Evolutionary conservation across 495 filamentous ascomycete genomes (phyloP).

Genomic region (Niebla homalea): DNA sequence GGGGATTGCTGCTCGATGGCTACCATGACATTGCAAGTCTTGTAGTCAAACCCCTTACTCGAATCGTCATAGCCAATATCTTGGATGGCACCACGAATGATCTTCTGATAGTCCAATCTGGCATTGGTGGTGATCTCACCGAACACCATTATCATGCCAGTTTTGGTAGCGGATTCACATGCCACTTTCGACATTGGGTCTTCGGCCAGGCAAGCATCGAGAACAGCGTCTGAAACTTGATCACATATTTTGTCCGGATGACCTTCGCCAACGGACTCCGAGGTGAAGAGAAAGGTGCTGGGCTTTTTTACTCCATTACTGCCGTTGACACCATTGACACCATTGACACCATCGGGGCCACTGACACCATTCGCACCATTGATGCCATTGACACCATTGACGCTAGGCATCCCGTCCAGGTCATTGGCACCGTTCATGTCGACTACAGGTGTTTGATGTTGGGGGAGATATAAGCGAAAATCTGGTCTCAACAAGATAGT

Average conservation of each 20-base stretch:
- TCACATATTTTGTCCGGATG: constrained; percentile 98
- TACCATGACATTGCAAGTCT: constrained; percentile 96
- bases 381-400: neutral
- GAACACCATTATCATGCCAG: constrained; percentile 98
- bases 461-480: no score
- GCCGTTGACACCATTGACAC: constrained; percentile 28
- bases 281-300: constrained; percentile 95
- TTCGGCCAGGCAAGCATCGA: constrained; percentile 89
- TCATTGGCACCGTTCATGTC: no score
- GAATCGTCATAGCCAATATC: constrained; percentile 97
- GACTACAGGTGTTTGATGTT: no score
- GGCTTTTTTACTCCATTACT: constrained; percentile 38
- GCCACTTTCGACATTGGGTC: constrained; percentile 95
- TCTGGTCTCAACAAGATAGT: no score
- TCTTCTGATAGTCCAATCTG: constrained; percentile 89
- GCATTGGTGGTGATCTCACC: constrained; percentile 98
- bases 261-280: constrained; percentile 95
- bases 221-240: constrained; percentile 95
- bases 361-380: neutral
- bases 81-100: constrained; percentile 90
- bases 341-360: neutral
- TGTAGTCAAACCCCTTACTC: constrained; percentile 98
- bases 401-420: no score
- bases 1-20: constrained; percentile 99
- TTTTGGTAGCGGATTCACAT: constrained; percentile 99